phyloP scores from a whole-genome alignment of 352 stramenopile genomes.

The Vaucheria bursata region DNA sequence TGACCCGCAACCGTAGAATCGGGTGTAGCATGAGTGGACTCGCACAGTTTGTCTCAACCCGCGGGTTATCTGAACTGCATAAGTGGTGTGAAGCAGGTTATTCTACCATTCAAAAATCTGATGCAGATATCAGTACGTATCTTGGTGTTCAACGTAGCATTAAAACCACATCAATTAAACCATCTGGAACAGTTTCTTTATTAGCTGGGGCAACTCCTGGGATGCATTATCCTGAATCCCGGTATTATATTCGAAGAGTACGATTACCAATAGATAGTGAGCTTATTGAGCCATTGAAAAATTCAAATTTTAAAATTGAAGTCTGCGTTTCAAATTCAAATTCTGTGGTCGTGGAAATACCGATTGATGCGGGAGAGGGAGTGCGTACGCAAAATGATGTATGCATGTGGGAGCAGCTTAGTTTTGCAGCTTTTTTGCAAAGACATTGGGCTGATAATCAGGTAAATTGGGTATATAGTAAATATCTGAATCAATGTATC shows the following conservation, averaged over 20 bases:
- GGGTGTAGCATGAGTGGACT: slow-evolving; percentile 79
- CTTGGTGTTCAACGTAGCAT: slow-evolving; percentile 61
- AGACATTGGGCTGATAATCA: slow-evolving; percentile 86
- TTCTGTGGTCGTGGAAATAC: slow-evolving; percentile 78
- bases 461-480: too few species aligned
- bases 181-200: slow-evolving; percentile 74
- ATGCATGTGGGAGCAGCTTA: slow-evolving; percentile 81
- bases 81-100: slow-evolving; percentile 70
- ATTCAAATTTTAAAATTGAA: slow-evolving; percentile 51
- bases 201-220: slow-evolving; percentile 78
- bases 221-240: slow-evolving; percentile 82
- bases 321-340: not conserved
- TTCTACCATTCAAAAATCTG: slow-evolving; percentile 20
- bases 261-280: slow-evolving; percentile 68
- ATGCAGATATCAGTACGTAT: slow-evolving; percentile 8
- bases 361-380: slow-evolving; percentile 70
- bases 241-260: slow-evolving; percentile 81
- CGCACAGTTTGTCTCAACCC: slow-evolving; percentile 74
- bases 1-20: slow-evolving; percentile 79
- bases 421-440: slow-evolving; percentile 78
- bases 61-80: slow-evolving; percentile 66
- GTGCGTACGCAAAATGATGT: slow-evolving; percentile 69
- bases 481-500: too few species aligned
- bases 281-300: slow-evolving; percentile 61
- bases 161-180: slow-evolving; percentile 83